Percentiles rank a stretch among this genome's conserved stretches.
Conservation (phyloP, 2,329 filamentous ascomycete genomes). For the Penicillium sp. region DNA sequence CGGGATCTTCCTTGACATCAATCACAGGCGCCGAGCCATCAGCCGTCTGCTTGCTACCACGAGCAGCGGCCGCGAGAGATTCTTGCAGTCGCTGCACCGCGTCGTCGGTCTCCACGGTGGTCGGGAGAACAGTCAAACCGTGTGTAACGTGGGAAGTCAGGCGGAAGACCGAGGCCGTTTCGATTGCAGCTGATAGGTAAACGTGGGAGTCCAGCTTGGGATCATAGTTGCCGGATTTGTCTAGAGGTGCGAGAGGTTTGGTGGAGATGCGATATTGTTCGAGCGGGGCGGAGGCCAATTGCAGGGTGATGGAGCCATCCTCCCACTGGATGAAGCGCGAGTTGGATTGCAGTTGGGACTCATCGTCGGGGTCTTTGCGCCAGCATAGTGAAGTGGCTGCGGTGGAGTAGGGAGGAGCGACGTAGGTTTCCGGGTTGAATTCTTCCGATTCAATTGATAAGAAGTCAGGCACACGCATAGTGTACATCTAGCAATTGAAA, state of each 20-base stretch:
- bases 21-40: constrained; percentile 61
- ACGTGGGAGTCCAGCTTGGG: constrained; percentile 64
- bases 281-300: constrained; percentile 64
- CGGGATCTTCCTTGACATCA: constrained; percentile 65
- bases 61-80: constrained; percentile 60
- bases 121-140: constrained; percentile 60
- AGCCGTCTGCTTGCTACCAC: constrained; percentile 54
- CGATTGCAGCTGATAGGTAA: constrained; percentile 64
- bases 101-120: constrained; percentile 60
- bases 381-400: constrained; percentile 68
- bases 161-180: constrained; percentile 61
- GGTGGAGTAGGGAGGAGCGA: constrained; percentile 65
- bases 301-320: constrained; percentile 68
- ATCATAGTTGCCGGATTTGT: constrained; percentile 57
- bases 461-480: constrained; percentile 67
- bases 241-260: constrained; percentile 62
- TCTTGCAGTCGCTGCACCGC: constrained; percentile 66
- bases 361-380: constrained; percentile 66
- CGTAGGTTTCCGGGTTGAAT: constrained; percentile 65
- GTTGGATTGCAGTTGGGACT: constrained; percentile 64
- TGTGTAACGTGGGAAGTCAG: constrained; percentile 67
- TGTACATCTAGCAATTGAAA: constrained; percentile 54
- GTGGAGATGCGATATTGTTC: constrained; percentile 65
- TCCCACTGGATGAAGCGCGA: constrained; percentile 69
- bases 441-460: constrained; percentile 64